Evolutionary conservation across 176 grass and related monocot genomes (phyloP), one percentile per base, ranked within the genome.

Genomic region (Eremochloa ophiuroides): DNA sequence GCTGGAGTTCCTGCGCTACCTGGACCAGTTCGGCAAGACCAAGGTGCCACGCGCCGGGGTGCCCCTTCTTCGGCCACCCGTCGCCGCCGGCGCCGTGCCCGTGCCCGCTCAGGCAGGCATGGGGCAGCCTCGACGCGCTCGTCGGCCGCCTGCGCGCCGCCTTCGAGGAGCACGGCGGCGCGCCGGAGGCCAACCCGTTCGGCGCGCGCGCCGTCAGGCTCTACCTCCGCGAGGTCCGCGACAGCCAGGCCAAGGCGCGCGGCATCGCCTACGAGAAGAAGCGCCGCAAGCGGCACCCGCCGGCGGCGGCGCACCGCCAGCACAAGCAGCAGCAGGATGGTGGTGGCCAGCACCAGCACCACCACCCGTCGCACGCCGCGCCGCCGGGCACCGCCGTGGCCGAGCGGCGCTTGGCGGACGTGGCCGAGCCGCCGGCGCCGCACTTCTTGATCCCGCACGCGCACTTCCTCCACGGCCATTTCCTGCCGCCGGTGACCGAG

Each of bases 11-110:
- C 91, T 93, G 4, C 87, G 87, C 14, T 93, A 93, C 78, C 91
- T 93, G 1, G 91, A 93, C 87, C 91, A 93, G 82, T 93, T 93
- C 82, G 91, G 91, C 50, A 93, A 93, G 91, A 93, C 91, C 23
- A 93, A 93, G 88, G 91, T 93, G 51, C 91, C 91, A 93, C 85
- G 20, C 74, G 10, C 0, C 41, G 0, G 82, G 74, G 1, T 93
- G 91, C 82, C 91, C 87, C 7, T 93, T 93, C 87, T 93, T 85
- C 78, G 91, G 91, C 69, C 85, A 85, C 62, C 91, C 87, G 4
- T 77, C 75, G 10, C 91, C 91, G 9, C 91, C 91, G 18, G 91
- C 82, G 17, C 87, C 91, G 0, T 93, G 91, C 82, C 78, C 82
- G n/a, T 93, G 91, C 81, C 91, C 91, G 22, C 91, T 93, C 62